These are phyloP conservation scores for Haplosporangium sp. DNA, from an alignment of 371 early-diverging fungal genomes.

Conservation along the genomic window DNA sequence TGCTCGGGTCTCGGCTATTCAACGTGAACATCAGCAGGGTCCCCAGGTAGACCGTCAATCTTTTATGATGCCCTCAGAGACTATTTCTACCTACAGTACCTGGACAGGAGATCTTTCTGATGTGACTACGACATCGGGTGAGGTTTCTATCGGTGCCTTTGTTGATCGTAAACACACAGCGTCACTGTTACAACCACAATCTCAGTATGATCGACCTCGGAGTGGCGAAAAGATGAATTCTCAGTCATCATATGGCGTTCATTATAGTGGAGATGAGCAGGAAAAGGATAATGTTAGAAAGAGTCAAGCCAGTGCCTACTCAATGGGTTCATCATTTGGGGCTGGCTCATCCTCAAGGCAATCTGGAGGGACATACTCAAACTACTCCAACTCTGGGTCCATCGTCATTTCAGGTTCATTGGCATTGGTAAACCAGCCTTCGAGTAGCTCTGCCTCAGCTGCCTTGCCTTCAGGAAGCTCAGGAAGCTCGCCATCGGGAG, in stretches of 20 bases:
- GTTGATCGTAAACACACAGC: constrained; percentile 31
- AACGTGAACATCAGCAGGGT: background rate
- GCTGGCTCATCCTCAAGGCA: constrained; percentile 25
- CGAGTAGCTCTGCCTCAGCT: background rate
- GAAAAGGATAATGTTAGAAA: constrained; percentile 23
- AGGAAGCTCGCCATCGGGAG: background rate
- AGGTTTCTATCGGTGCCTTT: constrained; percentile 52
- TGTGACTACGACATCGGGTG: constrained; percentile 52
- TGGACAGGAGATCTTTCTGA: constrained; percentile 55
- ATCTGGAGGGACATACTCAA: constrained; percentile 34
- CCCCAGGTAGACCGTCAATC: constrained; percentile 40
- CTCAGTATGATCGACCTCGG: constrained; percentile 12
- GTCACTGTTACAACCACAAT: background rate
- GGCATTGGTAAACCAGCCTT: constrained; percentile 9
- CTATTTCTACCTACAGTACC: constrained; percentile 31
- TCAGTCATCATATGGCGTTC: background rate
- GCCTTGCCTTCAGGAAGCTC: constrained; percentile 4
- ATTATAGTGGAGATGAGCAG: constrained; percentile 15
- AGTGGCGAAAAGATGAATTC: constrained; percentile 17
- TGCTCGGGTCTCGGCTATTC: background rate
- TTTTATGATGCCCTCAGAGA: constrained; percentile 46
- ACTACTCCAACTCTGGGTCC: constrained; percentile 39
- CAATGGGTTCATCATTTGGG: constrained; percentile 41
- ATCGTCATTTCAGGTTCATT: constrained; percentile 23
- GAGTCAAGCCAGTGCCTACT: constrained; percentile 36